Conservation (phyloP, 306 rosid genomes). For the Hippophae tibetana region DNA sequence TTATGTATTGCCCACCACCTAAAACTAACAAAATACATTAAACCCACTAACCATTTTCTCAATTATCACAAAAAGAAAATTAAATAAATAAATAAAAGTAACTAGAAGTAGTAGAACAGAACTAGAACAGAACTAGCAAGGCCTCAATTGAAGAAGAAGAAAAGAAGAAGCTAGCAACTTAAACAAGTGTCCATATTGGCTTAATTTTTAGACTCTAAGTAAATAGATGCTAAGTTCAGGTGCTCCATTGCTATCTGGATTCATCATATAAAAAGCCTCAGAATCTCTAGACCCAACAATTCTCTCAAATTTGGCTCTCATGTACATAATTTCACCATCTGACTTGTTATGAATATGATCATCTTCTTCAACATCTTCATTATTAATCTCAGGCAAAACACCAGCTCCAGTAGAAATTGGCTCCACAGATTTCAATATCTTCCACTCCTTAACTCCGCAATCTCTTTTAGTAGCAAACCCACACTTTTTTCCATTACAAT, state of each 20-base stretch:
- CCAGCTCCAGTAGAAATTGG: slow-evolving; percentile 98
- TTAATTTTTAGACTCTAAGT: slow-evolving; percentile 65
- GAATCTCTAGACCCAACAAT: slow-evolving; percentile 96
- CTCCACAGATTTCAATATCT: slow-evolving; percentile 73
- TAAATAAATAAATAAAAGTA: slow-evolving; percentile 8
- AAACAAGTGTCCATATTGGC: slow-evolving; percentile 13
- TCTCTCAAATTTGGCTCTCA: slow-evolving; percentile 98
- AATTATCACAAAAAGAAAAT: slow-evolving; percentile 15
- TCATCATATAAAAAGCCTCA: slow-evolving; percentile 99
- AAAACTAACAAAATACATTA: slow-evolving; percentile 32
- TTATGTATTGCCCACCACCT: slow-evolving; percentile 55
- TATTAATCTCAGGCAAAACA: slow-evolving; percentile 51
- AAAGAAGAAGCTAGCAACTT: not conserved
- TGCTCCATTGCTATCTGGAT: slow-evolving; percentile 95
- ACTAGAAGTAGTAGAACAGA: slow-evolving; percentile 4
- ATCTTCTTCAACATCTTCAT: slow-evolving; percentile 17
- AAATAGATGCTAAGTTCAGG: slow-evolving; percentile 93
- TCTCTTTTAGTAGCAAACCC: slow-evolving; percentile 84
- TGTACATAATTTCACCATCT: slow-evolving; percentile 67
- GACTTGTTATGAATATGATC: slow-evolving; percentile 9
- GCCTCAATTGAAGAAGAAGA: slow-evolving; percentile 19
- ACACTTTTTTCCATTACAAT: slow-evolving; percentile 85
- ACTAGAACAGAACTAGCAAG: slow-evolving; percentile 28
- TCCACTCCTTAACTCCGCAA: slow-evolving; percentile 81
- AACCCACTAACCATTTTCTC: slow-evolving; percentile 35